Conservation (phyloP, 352 stramenopile genomes). For the Pythium brachiatum region DNA sequence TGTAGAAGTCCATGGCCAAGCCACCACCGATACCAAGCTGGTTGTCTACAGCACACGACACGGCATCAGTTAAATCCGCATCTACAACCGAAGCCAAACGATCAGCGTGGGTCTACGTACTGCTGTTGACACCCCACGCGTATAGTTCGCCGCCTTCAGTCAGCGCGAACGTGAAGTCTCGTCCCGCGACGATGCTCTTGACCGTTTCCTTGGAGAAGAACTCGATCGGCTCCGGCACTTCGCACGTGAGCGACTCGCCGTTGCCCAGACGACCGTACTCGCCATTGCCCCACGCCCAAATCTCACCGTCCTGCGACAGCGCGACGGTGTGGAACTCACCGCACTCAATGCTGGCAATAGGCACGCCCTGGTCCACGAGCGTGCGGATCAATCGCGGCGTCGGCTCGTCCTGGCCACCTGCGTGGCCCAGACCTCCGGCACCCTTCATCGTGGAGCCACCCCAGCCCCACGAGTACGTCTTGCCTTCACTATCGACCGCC, state of each 20-base stretch:
- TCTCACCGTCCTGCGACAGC: conserved; percentile 85
- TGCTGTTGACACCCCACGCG: conserved; percentile 91
- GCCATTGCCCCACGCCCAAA: conserved; percentile 91
- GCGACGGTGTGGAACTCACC: conserved; percentile 90
- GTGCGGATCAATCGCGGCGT: conserved; percentile 65
- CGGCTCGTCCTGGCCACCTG: conserved; percentile 67
- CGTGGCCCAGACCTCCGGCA: conserved; percentile 68
- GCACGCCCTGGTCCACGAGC: conserved; percentile 78
- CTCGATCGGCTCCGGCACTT: conserved; percentile 82
- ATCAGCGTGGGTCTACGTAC: conserved; percentile 40
- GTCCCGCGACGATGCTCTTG: conserved; percentile 71
- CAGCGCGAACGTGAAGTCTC: conserved; percentile 89
- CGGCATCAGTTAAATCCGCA: not conserved
- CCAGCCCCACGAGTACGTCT: conserved; percentile 91
- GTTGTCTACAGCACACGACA: conserved; percentile 47
- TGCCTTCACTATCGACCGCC: conserved; percentile 79
- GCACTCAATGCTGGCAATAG: conserved; percentile 69
- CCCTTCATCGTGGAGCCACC: conserved; percentile 83
- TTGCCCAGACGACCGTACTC: conserved; percentile 92
- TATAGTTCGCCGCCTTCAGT: conserved; percentile 84
- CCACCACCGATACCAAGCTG: conserved; percentile 88
- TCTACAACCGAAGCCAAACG: not conserved
- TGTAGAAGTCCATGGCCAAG: conserved; percentile 91
- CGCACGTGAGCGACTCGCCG: conserved; percentile 75
- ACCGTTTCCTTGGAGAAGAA: conserved; percentile 78